Percentiles rank a stretch among this genome's conserved stretches.
Conservation (phyloP, 2,329 filamentous ascomycete genomes). For the Monilinia aucupariae region DNA sequence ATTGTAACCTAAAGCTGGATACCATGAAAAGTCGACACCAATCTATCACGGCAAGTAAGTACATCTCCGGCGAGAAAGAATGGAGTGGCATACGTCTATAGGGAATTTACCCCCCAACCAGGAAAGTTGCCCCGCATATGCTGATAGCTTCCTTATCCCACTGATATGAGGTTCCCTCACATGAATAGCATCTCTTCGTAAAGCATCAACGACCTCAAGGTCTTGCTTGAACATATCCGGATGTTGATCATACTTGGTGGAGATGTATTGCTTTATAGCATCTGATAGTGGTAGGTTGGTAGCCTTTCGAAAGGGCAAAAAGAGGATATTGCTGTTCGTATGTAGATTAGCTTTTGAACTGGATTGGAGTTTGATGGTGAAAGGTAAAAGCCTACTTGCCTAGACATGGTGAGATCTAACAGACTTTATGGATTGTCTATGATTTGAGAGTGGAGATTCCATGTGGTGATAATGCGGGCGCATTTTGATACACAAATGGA, state of each 20-base stretch:
- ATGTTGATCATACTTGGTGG: slow-evolving; percentile 96
- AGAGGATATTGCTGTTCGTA: slow-evolving; percentile 33
- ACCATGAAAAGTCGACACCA: slow-evolving; percentile 94
- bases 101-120: slow-evolving; percentile 96
- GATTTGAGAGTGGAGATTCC: not conserved
- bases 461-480: slow-evolving; percentile 7
- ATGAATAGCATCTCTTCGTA: slow-evolving; percentile 82
- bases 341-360: slow-evolving; percentile 14
- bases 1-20: slow-evolving; percentile 87
- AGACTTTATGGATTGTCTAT: not conserved
- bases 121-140: slow-evolving; percentile 85
- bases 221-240: slow-evolving; percentile 94
- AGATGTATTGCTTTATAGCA: slow-evolving; percentile 92
- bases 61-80: not conserved
- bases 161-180: slow-evolving; percentile 82
- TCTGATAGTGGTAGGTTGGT: slow-evolving; percentile 70
- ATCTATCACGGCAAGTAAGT: slow-evolving; percentile 49
- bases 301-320: slow-evolving; percentile 74
- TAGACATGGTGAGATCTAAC: slow-evolving; percentile 8
- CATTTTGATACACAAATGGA: not conserved
- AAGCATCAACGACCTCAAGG: slow-evolving; percentile 75
- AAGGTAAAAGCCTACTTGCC: slow-evolving; percentile 4
- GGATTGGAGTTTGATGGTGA: too few species aligned
- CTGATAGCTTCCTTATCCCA: slow-evolving; percentile 80
- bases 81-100: slow-evolving; percentile 63